These are phyloP conservation scores for Pseudocercospora fuligena DNA, from an alignment of 2,329 filamentous ascomycete species.

Conservation along the genomic window DNA sequence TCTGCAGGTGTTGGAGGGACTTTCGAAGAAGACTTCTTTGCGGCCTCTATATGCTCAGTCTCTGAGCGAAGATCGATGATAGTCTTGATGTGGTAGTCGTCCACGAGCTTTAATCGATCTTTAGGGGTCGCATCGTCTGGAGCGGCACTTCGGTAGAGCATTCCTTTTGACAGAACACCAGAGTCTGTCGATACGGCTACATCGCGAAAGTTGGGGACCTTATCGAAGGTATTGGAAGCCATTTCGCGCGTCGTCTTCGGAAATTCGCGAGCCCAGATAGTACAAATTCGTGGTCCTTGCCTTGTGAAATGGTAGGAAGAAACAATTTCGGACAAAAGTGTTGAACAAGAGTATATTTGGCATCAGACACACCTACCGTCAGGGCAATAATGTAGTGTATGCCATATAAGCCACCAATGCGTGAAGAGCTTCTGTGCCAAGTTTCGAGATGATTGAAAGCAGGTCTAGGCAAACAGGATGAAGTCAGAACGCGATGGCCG, in stretches of 20 bases:
- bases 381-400: neutral
- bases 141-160: slow-evolving; percentile 37
- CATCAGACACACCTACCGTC: neutral
- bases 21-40: slow-evolving; percentile 62
- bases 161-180: slow-evolving; percentile 40
- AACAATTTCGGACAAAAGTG: too few species aligned
- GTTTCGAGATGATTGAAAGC: neutral
- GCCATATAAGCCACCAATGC: neutral
- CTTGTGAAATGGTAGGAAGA: neutral
- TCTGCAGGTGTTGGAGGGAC: slow-evolving; percentile 50
- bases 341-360: too few species aligned
- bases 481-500: neutral
- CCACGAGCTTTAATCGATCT: slow-evolving; percentile 65
- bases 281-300: neutral
- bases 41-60: slow-evolving; percentile 52
- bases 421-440: neutral
- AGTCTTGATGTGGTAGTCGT: slow-evolving; percentile 68
- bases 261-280: neutral
- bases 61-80: slow-evolving; percentile 81
- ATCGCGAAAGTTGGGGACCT: slow-evolving; percentile 77
- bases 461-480: neutral
- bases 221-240: slow-evolving; percentile 49
- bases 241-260: neutral
- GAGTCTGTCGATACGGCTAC: slow-evolving; percentile 66
- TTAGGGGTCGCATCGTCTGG: slow-evolving; percentile 71